phyloP scores from a whole-genome alignment of 2,329 filamentous ascomycete genomes.

The Neopestalotiopsis clavispora region DNA sequence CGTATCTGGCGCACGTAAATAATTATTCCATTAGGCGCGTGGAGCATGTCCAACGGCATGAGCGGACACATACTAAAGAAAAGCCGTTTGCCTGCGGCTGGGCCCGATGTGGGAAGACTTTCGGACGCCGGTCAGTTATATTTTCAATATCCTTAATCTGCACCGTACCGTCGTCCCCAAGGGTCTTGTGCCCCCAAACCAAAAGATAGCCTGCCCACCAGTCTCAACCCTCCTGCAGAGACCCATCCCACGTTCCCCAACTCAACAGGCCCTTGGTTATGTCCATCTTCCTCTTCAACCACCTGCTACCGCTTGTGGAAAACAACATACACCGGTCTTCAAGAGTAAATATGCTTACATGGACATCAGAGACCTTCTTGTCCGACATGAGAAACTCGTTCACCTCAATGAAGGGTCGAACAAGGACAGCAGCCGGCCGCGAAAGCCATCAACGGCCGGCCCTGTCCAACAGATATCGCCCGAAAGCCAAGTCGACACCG shows the following conservation, averaged over 20 bases:
- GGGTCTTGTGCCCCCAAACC: conserved; percentile 8
- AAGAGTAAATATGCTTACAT: conserved; percentile 55
- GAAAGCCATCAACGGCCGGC: conserved; percentile 56
- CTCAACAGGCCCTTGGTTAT: conserved; percentile 10
- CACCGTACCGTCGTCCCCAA: conserved; percentile 14
- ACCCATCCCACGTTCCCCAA: conserved; percentile 16
- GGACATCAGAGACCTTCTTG: conserved; percentile 68
- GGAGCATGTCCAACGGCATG: conserved; percentile 68
- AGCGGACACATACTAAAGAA: conserved; percentile 69
- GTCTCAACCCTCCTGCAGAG: conserved; percentile 6
- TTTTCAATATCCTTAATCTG: conserved; percentile 16
- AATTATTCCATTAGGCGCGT: conserved; percentile 56
- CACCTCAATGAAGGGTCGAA: conserved; percentile 63
- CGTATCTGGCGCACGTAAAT: conserved; percentile 47
- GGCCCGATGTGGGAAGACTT: conserved; percentile 66
- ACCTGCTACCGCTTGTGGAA: background rate
- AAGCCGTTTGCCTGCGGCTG: conserved; percentile 66
- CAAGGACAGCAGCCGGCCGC: conserved; percentile 56
- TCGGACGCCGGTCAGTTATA: conserved; percentile 62
- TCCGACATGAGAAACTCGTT: conserved; percentile 68
- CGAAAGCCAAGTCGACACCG: conserved; percentile 51
- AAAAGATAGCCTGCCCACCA: conserved; percentile 6
- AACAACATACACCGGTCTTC: conserved; percentile 16
- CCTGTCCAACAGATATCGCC: conserved; percentile 51
- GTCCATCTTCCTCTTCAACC: background rate